Conservation (phyloP, 495 filamentous ascomycete species). For the Daldinia vernicosa region DNA sequence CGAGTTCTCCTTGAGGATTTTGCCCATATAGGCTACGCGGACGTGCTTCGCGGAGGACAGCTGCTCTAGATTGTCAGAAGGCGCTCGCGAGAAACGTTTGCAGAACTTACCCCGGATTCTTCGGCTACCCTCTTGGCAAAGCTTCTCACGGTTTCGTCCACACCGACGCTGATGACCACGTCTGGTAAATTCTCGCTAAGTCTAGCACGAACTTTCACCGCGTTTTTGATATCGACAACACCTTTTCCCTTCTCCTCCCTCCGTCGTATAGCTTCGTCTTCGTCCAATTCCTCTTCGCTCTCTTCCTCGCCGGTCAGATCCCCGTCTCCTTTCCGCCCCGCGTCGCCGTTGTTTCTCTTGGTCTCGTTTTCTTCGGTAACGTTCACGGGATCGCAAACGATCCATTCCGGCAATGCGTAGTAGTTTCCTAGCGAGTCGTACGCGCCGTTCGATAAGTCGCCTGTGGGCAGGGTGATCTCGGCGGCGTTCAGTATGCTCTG, state of each 20-base stretch:
- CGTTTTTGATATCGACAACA: conserved; percentile 57
- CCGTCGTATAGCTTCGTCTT: conserved; percentile 64
- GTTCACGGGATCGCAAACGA: conserved; percentile 79
- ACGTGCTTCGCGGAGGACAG: conserved; percentile 65
- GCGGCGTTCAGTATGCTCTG: conserved; percentile 81
- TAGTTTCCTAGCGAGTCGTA: conserved; percentile 81
- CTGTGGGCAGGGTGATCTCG: conserved; percentile 80
- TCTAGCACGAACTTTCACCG: conserved; percentile 69
- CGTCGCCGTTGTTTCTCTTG: conserved; percentile 42
- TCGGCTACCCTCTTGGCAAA: conserved; percentile 70
- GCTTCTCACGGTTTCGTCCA: conserved; percentile 68
- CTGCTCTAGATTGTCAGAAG: conserved; percentile 44
- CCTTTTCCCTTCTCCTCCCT: conserved; percentile 73
- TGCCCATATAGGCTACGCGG: conserved; percentile 80
- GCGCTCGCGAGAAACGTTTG: neutral
- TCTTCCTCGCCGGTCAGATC: conserved; percentile 59
- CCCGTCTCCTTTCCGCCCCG: conserved; percentile 54
- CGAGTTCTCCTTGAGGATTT: conserved; percentile 73
- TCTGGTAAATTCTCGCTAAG: conserved; percentile 78
- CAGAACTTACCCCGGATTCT: conserved; percentile 71
- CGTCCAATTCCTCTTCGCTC: conserved; percentile 49
- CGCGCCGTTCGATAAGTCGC: conserved; percentile 73
- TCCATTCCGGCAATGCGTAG: conserved; percentile 79
- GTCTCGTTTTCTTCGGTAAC: conserved; percentile 56
- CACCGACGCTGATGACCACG: conserved; percentile 66